A percentile compares a stretch with the other conserved stretches of the same genome.
These are phyloP conservation scores for Verruconis gallopava DNA, from an alignment of 2,329 filamentous ascomycete species.

Conservation along the genomic window DNA sequence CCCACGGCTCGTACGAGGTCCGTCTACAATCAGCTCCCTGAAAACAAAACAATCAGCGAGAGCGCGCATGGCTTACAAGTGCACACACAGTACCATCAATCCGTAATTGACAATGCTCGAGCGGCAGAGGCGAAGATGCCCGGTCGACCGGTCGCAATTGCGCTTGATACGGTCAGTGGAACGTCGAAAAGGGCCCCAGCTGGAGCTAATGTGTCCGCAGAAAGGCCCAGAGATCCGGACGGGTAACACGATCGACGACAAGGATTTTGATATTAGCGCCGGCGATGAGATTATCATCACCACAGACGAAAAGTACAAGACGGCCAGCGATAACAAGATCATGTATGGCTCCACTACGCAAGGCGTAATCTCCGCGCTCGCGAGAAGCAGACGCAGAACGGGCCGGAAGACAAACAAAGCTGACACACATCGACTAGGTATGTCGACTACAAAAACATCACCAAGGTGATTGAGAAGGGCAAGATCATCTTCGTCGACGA, in stretches of 20 bases:
- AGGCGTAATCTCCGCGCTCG: neutral
- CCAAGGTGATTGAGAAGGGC: slow-evolving; percentile 85
- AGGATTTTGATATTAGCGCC: slow-evolving; percentile 66
- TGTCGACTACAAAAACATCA: slow-evolving; percentile 99
- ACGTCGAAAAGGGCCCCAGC: neutral
- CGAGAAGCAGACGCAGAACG: neutral
- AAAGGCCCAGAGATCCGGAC: slow-evolving; percentile 83
- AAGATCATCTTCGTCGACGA: slow-evolving; percentile 98
- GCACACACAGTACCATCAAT: slow-evolving; percentile 87
- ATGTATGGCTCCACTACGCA: slow-evolving; percentile 51
- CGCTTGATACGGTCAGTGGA: slow-evolving; percentile 57
- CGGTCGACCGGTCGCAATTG: slow-evolving; percentile 88
- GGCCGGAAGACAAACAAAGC: no score
- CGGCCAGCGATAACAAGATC: slow-evolving; percentile 73
- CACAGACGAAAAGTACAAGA: slow-evolving; percentile 86
- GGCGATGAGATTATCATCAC: slow-evolving; percentile 89
- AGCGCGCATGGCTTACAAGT: no score
- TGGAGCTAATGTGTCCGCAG: slow-evolving; percentile 20
- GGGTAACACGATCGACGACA: slow-evolving; percentile 57
- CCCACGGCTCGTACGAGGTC: slow-evolving; percentile 74
- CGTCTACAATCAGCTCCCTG: slow-evolving; percentile 9
- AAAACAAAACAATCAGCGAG: slow-evolving; percentile 6
- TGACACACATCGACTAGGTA: slow-evolving; percentile 44
- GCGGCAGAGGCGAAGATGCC: slow-evolving; percentile 64
- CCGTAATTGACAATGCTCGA: slow-evolving; percentile 91